phyloP scores from a whole-genome alignment of 1,284 basidiomycete species.

The Ceraceosorus guamensis region DNA sequence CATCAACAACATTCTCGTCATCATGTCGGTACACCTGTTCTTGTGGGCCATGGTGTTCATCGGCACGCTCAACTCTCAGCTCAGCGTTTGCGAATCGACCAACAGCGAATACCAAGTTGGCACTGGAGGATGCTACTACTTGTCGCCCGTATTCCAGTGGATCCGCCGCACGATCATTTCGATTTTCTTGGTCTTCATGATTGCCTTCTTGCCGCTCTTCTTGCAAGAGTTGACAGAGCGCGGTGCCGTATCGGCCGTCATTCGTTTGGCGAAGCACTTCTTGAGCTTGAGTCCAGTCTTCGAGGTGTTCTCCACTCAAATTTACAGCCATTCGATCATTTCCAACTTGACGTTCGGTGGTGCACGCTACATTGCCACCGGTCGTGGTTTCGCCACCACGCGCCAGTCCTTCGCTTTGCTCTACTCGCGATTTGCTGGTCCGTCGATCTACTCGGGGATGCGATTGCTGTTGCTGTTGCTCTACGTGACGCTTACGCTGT shows the following conservation, averaged over 20 bases:
- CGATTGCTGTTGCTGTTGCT: constrained; percentile 42
- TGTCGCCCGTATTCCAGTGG: constrained; percentile 47
- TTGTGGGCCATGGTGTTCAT: constrained; percentile 48
- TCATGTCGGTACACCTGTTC: constrained; percentile 47
- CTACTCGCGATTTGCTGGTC: constrained; percentile 47
- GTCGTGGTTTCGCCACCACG: constrained; percentile 47
- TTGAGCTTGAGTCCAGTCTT: constrained; percentile 45
- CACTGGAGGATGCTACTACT: constrained; percentile 46
- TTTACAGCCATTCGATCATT: constrained; percentile 48
- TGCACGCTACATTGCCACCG: constrained; percentile 49
- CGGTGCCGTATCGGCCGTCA: constrained; percentile 43
- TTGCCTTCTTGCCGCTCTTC: constrained; percentile 48
- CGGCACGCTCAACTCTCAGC: constrained; percentile 45
- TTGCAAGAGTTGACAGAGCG: constrained; percentile 47
- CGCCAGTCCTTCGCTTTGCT: constrained; percentile 45
- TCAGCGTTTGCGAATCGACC: constrained; percentile 40
- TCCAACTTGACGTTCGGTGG: constrained; percentile 47
- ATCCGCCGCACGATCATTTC: constrained; percentile 48
- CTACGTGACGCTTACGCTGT: constrained; percentile 47
- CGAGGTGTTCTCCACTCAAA: constrained; percentile 48
- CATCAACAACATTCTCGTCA: constrained; percentile 90
- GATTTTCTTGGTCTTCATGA: constrained; percentile 49
- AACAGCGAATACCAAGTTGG: constrained; percentile 45
- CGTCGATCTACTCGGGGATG: constrained; percentile 48
- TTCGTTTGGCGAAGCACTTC: constrained; percentile 47